phyloP scores from a whole-genome alignment of 2,329 filamentous ascomycete genomes.

The Pseudocercospora musae region DNA sequence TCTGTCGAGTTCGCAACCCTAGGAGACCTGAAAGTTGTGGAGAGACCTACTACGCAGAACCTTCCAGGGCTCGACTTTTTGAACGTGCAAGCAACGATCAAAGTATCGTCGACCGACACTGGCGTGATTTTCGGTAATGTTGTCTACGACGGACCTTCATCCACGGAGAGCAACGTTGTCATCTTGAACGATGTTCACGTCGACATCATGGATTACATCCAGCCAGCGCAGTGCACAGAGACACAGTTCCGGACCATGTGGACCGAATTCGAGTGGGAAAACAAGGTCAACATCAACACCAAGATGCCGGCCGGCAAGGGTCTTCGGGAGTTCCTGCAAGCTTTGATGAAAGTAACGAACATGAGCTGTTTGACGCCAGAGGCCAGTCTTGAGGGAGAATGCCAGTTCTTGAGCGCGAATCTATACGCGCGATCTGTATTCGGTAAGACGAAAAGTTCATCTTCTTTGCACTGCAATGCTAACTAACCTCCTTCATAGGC shows the following conservation, averaged over 20 bases:
- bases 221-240: constrained; percentile 92
- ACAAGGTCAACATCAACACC: constrained; percentile 99
- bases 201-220: constrained; percentile 99
- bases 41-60: constrained; percentile 93
- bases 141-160: constrained; percentile 90
- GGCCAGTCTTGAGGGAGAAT: constrained; percentile 93
- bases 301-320: constrained; percentile 72
- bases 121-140: constrained; percentile 99
- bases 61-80: constrained; percentile 93
- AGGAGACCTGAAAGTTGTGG: constrained; percentile 95
- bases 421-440: constrained; percentile 96
- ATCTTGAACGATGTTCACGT: constrained; percentile 98
- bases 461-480: constrained; percentile 14
- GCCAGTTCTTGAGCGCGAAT: constrained; percentile 96
- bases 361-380: constrained; percentile 98
- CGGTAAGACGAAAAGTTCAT: constrained; percentile 62
- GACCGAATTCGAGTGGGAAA: constrained; percentile 99
- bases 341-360: constrained; percentile 96
- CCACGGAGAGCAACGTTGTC: constrained; percentile 90
- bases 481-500: constrained; percentile 52
- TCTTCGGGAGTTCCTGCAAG: constrained; percentile 84
- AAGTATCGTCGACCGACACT: constrained; percentile 95
- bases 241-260: constrained; percentile 99
- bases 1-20: constrained; percentile 98
- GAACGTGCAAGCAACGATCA: constrained; percentile 97